Base-by-base conservation (phyloP, 1,139 yeast genomes). In the Debaryomyces udenii region DNA sequence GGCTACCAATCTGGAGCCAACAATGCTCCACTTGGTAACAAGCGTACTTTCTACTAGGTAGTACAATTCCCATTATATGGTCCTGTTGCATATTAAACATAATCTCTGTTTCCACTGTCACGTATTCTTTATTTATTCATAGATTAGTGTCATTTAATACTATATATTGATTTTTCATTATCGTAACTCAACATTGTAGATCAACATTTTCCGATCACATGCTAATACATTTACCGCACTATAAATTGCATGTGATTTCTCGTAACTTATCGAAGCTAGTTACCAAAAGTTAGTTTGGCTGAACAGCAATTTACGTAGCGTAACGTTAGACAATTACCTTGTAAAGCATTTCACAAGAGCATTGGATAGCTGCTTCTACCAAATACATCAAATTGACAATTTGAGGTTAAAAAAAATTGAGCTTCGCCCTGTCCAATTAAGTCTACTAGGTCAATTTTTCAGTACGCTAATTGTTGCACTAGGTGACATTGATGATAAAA, bases 1-100 rank as follows among this genome's bases (percentile, higher is more conserved):
- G 52, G 58, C 41, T 43, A 43, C 42, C 62, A 59, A 45, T 52
- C 61, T 42, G 70, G 70, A 27, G 50, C 66, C 38, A 65, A 65
- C 45, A 51, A 45, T 40, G 62, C 69, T 27, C 70, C 70, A 45
- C 52, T 65, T 48, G 48, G 55, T 24, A 31, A 43, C 40, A 56
- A 55, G 45, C 66, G 70, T 55, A 61, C 66, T 49, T 62, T 59
- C 52, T 64, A 56, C 34, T 31, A 31, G 15, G 11, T 11, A 34
- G 13, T 24, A 26, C 28, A 20, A 20, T 20, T 20, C 22, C 7
- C 22, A 7, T 20, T 20, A 6, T 20, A 20, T 20, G 22, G 22
- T 20, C 22, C 7, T 20, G 22, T 20, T 20, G 22, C 22, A 20
- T 20, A 5, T 5, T 7, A 20, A 5, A 13, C 23, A 24, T 4